Evolutionary conservation across 2,329 filamentous ascomycete species (phyloP).

Genomic region (Incumbomyces lentus): DNA sequence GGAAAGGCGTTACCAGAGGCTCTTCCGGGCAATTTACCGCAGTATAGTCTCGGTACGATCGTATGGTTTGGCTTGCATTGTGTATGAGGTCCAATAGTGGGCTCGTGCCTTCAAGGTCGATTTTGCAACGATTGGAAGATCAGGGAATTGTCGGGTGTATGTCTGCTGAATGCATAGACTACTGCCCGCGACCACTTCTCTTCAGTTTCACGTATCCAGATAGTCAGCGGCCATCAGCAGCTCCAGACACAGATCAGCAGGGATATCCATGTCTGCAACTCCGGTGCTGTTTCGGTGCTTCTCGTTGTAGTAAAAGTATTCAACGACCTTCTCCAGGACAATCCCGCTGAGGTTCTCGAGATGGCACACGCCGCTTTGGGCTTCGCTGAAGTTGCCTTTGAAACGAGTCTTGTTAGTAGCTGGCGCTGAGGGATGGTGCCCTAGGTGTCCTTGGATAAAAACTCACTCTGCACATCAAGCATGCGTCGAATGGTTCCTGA

Average conservation of each 20-base stretch:
- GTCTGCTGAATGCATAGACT: no score
- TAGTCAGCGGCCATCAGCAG: conserved; percentile 59
- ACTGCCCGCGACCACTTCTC: no score
- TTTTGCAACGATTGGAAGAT: no score
- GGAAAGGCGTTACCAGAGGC: no score
- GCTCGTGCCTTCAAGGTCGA: no score
- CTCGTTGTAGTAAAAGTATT: conserved; percentile 60
- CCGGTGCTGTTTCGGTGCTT: conserved; percentile 51
- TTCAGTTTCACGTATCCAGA: conserved; percentile 37
- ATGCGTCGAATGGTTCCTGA: conserved; percentile 54
- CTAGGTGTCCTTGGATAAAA: no score
- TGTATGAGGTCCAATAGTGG: no score
- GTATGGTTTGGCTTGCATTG: no score
- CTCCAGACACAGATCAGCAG: conserved; percentile 54
- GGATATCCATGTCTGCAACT: conserved; percentile 57
- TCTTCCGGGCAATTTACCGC: no score
- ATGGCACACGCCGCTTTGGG: conserved; percentile 45
- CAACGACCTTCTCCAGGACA: conserved; percentile 58
- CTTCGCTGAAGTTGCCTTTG: conserved; percentile 52
- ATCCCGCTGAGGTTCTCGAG: conserved; percentile 54
- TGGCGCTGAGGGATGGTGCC: no score
- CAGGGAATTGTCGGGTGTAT: no score
- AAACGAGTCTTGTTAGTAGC: background rate
- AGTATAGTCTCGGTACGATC: no score
- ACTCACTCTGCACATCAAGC: conserved; percentile 49